phyloP scores from a whole-genome alignment of 1,284 basidiomycete genomes.

The Calocybe gambosa region DNA sequence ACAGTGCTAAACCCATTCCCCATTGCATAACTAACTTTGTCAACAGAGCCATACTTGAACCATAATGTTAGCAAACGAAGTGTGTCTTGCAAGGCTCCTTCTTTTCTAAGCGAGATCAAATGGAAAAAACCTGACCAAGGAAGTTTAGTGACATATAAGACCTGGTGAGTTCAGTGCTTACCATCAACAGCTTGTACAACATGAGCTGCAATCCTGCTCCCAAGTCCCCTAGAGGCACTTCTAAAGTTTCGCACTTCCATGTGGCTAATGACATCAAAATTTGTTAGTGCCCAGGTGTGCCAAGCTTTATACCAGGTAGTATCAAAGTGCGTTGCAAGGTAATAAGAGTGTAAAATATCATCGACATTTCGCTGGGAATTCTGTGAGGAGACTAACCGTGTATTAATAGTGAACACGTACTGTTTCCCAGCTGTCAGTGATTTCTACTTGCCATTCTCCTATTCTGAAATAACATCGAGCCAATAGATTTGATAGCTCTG shows the following conservation, averaged over 20 bases:
- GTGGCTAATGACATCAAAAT: conserved; percentile 91
- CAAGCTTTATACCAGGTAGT: conserved; percentile 97
- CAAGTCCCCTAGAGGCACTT: conserved; percentile 59
- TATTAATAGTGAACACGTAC: conserved; percentile 39
- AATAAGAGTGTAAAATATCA: conserved; percentile 82
- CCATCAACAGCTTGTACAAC: conserved; percentile 95
- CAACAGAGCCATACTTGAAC: conserved; percentile 96
- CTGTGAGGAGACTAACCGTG: conserved; percentile 2
- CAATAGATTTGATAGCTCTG: conserved; percentile 82
- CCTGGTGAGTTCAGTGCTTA: conserved; percentile 25
- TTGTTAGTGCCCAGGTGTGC: conserved; percentile 98
- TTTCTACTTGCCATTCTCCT: conserved; percentile 88
- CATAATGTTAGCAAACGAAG: conserved; percentile 91
- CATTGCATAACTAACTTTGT: conserved; percentile 90
- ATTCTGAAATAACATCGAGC: conserved; percentile 97
- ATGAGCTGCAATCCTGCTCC: conserved; percentile 72
- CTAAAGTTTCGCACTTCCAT: conserved; percentile 65
- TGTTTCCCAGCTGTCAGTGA: conserved; percentile 75
- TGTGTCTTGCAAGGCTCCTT: conserved; percentile 94
- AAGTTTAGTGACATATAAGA: background rate
- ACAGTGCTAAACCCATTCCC: conserved; percentile 84
- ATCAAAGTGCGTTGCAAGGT: conserved; percentile 88
- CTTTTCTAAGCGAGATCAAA: conserved; percentile 86
- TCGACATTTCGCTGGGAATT: conserved; percentile 66
- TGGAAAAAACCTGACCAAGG: conserved; percentile 83